Base-by-base conservation (phyloP, 768 basidiomycete genomes). In the Lentinula aciculospora region DNA sequence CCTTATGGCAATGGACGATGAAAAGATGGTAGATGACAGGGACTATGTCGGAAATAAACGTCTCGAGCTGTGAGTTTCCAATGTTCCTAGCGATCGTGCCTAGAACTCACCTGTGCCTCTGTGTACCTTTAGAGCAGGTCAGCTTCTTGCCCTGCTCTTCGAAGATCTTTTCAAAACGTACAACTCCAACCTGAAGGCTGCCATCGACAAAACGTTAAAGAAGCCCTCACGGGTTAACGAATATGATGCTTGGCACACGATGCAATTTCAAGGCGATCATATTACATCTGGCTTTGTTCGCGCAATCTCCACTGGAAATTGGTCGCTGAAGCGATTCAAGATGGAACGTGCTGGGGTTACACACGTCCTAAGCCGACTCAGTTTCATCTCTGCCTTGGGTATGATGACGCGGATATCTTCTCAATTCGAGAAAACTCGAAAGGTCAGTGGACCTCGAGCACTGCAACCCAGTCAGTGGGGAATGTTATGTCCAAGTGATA, bases 321-420 rank as follows among this genome's bases (percentile, higher is more conserved):
- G 97, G 97, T 94, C 92, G 9, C 77, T 99, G 50, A 98, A 98
- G 71, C 91, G 97, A 53, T 98, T 99, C 82, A 96, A 95, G 76
- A 98, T 98, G 91, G 96, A 98, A 68, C 85, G 97, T 32, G 97
- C 97, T 0, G 97, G 97, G 31, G 94, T 99, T 46, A 99, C 97
- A 0, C 97, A 99, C 68, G 97, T 99, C 62, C 83, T 99, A 25
- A 94, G 90, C 66, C 86, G 97, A 40, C 76, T 99, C 51, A 92
- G 89, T 67, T 99, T 96, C 78, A 97, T 99, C 69, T 91, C 93
- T 57, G 97, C 97, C 1, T 79, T 99, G 15, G 97, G 97, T 15
- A 99, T 98, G 97, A 99, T 99, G 97, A 99, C 97, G 8, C 88
- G 97, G 23, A 99, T 99, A 62, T 89, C 92, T 10, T 96, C 93